A percentile compares a stretch with the other conserved stretches of the same genome.
Conservation (phyloP, 2,329 filamentous ascomycete genomes). For the Pseudodiploospora longispora region DNA sequence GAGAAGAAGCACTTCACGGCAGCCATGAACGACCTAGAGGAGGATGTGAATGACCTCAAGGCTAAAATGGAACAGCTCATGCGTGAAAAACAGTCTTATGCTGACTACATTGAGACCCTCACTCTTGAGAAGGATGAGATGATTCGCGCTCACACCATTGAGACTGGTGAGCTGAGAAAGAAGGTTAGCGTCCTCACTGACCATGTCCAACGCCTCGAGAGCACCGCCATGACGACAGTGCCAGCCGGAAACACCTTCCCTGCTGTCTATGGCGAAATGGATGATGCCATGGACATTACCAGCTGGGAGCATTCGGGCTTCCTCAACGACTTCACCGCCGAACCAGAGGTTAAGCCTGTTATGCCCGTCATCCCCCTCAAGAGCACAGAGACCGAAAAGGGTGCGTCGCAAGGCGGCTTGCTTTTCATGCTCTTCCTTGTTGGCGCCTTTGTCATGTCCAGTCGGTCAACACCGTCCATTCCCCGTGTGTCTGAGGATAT, state of each 20-base stretch:
- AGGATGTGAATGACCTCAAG: conserved; percentile 62
- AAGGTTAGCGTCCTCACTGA: conserved; percentile 78
- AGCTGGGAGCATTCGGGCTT: conserved; percentile 71
- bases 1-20: conserved; percentile 89
- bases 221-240: conserved; percentile 32
- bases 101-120: conserved; percentile 67
- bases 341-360: conserved; percentile 54
- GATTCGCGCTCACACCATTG: conserved; percentile 78
- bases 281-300: conserved; percentile 67
- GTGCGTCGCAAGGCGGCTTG: conserved; percentile 69
- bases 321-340: conserved; percentile 61
- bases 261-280: conserved; percentile 72
- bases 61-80: conserved; percentile 62
- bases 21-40: conserved; percentile 69
- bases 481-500: conserved; percentile 75
- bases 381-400: conserved; percentile 47
- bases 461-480: conserved; percentile 63
- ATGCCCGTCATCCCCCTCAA: conserved; percentile 45
- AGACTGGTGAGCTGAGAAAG: conserved; percentile 86
- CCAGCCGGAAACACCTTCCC: conserved; percentile 50
- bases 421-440: conserved; percentile 95
- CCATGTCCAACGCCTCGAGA: conserved; percentile 63
- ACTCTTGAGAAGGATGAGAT: conserved; percentile 87
- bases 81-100: conserved; percentile 65
- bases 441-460: conserved; percentile 91